A percentile compares a stretch with the other conserved stretches of the same genome.
phyloP scores from a whole-genome alignment of 208 protist genomes.

The Herpetomonas muscarum region DNA sequence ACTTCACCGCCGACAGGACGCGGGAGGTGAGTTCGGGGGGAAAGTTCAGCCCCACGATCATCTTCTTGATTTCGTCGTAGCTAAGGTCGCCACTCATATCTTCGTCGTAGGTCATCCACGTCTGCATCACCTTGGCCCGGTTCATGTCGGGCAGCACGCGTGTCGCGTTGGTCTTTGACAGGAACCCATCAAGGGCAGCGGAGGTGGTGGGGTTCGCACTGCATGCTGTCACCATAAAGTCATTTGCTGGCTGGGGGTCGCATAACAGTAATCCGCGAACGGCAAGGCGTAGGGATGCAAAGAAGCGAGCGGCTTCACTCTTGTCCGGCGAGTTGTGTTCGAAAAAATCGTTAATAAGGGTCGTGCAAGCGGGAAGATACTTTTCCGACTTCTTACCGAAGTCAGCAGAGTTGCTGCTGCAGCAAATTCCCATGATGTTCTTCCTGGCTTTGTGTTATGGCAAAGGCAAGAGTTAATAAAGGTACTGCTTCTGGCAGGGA shows the following conservation, averaged over 20 bases:
- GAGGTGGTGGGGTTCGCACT: conserved; percentile 12
- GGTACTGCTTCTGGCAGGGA: no score
- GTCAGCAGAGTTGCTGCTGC: neutral
- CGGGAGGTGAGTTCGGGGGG: conserved; percentile 22
- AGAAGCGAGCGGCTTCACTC: conserved; percentile 29
- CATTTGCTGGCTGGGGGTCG: conserved; percentile 15
- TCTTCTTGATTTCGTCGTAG: conserved; percentile 22
- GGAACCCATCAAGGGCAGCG: conserved; percentile 23
- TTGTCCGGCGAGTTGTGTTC: conserved; percentile 4
- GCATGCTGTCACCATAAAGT: conserved; percentile 24
- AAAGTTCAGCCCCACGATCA: conserved; percentile 41
- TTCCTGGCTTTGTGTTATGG: neutral
- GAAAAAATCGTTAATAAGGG: conserved; percentile 35
- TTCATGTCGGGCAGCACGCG: conserved; percentile 28
- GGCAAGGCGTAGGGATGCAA: conserved; percentile 32
- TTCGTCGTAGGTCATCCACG: conserved; percentile 47
- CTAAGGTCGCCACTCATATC: conserved; percentile 40
- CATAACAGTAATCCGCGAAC: conserved; percentile 28
- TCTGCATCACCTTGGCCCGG: conserved; percentile 37
- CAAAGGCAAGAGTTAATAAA: conserved; percentile 3
- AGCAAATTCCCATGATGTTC: conserved; percentile 25
- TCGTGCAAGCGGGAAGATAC: conserved; percentile 18
- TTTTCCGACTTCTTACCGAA: conserved; percentile 15
- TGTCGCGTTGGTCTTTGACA: conserved; percentile 9
- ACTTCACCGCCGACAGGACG: conserved; percentile 17